Evolutionary conservation across 2,329 filamentous ascomycete species (phyloP).

Genomic region (Pseudonectria buxi): DNA sequence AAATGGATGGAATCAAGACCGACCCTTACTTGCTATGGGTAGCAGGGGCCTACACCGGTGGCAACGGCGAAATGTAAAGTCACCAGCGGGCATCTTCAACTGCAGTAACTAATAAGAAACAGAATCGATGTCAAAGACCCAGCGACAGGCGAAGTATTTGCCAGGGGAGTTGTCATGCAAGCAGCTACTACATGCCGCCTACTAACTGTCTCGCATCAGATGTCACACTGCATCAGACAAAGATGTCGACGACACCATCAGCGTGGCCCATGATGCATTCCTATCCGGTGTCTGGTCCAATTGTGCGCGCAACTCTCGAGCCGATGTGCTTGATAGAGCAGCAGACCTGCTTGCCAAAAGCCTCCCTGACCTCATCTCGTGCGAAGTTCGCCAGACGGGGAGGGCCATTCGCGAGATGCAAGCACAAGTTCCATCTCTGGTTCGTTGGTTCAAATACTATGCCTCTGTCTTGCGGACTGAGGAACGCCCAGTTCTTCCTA

Average conservation of each 20-base stretch:
- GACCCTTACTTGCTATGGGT: constrained; percentile 21
- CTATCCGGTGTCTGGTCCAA: constrained; percentile 60
- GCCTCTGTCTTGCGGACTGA: constrained; percentile 60
- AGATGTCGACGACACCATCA: constrained; percentile 24
- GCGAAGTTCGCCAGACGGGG: constrained; percentile 63
- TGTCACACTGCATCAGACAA: constrained; percentile 23
- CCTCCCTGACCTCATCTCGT: constrained; percentile 49
- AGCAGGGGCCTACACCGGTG: constrained; percentile 21
- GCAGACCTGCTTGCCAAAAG: constrained; percentile 46
- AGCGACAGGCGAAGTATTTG: constrained; percentile 45
- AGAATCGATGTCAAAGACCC: constrained; percentile 50
- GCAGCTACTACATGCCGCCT: not conserved
- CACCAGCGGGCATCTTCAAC: constrained; percentile 5
- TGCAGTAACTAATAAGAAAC: not conserved
- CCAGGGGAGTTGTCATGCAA: constrained; percentile 30
- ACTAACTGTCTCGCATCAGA: constrained; percentile 8
- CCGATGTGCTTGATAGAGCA: constrained; percentile 54
- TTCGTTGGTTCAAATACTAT: constrained; percentile 68
- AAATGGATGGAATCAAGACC: not conserved
- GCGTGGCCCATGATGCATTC: constrained; percentile 55
- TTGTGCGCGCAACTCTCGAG: constrained; percentile 49
- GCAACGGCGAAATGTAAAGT: constrained; percentile 40
- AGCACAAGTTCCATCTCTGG: constrained; percentile 58
- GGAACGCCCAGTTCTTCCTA: constrained; percentile 60
- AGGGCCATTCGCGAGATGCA: constrained; percentile 63